Evolutionary conservation across 2,329 filamentous ascomycete genomes (phyloP), one percentile per base, ranked within the genome.

Genomic region (Eutypella sp.): DNA sequence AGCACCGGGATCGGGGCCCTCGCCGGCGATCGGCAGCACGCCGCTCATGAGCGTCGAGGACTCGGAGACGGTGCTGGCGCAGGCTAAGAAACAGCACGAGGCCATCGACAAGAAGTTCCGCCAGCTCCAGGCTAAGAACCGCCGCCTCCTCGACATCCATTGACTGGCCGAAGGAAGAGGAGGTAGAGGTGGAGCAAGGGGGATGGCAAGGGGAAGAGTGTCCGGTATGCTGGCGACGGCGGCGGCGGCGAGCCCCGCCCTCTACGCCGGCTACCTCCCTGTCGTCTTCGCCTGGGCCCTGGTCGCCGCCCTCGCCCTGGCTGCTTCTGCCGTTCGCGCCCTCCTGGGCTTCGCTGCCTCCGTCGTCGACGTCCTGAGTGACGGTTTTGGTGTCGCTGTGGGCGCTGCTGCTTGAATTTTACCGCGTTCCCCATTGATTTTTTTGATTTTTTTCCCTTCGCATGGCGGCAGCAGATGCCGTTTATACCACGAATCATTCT

Each of bases 41-140:
- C 74, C 75, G 5, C 65, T 81, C 7, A 77, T 85, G 72, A 79
- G 70, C 40, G 71, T 84, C 2, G 76, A 83, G 50, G 84, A 86
- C 48, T 76, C 81, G 2, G 83, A 87, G 66, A 68, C 67, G 46
- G 76, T 76, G 39, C 67, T 79, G 37, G 55, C 61, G 3, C 51
- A 57, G 37, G 53, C 60, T 31, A 62, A 61, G 50, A 65, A 65
- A 48, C 59, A 62, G 45, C 62, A 65, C 31, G 62, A 65, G 16
- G 52, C 52, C 16, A 57, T 62, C 3, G 61, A 64, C 47, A 65
- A 64, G 54, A 64, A 63, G 43, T 58, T 65, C 42, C 57, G 58
- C 15, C 59, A 63, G 48, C 47, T 61, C 3, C 58, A 61, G 50
- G 47, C 53, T 1, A 60, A 57, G 47, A 60, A 64, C 40, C 56